These are phyloP conservation scores for Vitis riparia DNA, from an alignment of 164 flowering plant genomes.

Conservation along the genomic window DNA sequence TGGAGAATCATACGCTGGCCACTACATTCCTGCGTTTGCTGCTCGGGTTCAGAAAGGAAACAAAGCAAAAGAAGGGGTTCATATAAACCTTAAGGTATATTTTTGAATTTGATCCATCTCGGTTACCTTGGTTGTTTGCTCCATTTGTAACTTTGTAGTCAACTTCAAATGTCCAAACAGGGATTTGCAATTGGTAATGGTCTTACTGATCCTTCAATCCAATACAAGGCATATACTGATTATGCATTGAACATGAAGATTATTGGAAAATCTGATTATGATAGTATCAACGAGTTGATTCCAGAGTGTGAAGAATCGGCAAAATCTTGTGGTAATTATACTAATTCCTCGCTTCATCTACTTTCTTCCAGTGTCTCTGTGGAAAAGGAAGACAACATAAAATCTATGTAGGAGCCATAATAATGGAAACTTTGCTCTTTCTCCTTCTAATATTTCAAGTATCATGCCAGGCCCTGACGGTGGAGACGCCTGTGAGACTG, in stretches of 20 bases:
- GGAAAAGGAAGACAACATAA: too few species aligned
- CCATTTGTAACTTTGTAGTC: background rate
- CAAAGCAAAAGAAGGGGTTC: constrained; percentile 73
- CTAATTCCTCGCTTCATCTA: background rate
- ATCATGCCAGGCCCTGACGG: too few species aligned
- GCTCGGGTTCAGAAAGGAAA: constrained; percentile 71
- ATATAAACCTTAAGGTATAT: constrained; percentile 70
- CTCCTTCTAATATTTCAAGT: too few species aligned
- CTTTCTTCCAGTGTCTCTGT: too few species aligned
- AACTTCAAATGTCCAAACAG: constrained; percentile 32
- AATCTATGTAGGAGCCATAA: too few species aligned
- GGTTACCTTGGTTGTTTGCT: too few species aligned
- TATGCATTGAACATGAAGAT: constrained; percentile 61
- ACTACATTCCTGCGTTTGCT: constrained; percentile 88
- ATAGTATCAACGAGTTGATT: constrained; percentile 31
- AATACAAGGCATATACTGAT: constrained; percentile 73
- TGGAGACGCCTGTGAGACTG: too few species aligned
- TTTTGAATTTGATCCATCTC: background rate
- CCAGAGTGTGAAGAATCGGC: constrained; percentile 52
- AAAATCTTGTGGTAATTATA: constrained; percentile 54
- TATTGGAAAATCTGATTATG: constrained; percentile 47
- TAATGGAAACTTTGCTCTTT: too few species aligned
- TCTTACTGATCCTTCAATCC: constrained; percentile 70
- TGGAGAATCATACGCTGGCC: constrained; percentile 95
- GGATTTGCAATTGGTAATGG: constrained; percentile 94